These are phyloP conservation scores for Pogostemon cablin DNA, from an alignment of 257 asterid species.

Conservation along the genomic window DNA sequence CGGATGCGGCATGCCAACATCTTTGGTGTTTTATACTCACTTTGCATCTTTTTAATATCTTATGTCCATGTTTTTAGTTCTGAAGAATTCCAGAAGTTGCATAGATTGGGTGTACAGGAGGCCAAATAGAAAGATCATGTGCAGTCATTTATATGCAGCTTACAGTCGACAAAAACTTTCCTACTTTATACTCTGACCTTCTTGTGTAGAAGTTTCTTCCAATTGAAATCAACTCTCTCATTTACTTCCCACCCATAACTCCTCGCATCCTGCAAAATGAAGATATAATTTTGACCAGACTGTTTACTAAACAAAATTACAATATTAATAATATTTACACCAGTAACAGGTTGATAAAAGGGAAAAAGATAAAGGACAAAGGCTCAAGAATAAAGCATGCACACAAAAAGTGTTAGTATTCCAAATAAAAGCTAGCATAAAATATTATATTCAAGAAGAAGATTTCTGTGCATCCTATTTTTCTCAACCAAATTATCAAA, in stretches of 20 bases:
- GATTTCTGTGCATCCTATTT: neutral
- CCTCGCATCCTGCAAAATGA: slow-evolving; percentile 81
- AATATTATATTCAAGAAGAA: slow-evolving; percentile 11
- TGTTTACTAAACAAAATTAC: slow-evolving; percentile 4
- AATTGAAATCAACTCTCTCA: slow-evolving; percentile 74
- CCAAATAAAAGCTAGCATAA: slow-evolving; percentile 1
- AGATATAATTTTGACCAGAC: slow-evolving; percentile 2
- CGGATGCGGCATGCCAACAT: neutral
- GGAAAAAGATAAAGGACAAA: neutral
- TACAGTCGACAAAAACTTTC: neutral
- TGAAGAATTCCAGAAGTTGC: neutral
- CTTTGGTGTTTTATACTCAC: slow-evolving; percentile 1
- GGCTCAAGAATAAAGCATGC: neutral
- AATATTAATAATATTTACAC: slow-evolving; percentile 1
- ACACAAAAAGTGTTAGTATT: neutral
- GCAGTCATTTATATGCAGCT: too few species aligned
- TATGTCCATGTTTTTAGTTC: too few species aligned
- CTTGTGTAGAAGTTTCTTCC: slow-evolving; percentile 95
- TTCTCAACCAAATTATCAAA: slow-evolving; percentile 9
- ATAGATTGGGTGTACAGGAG: neutral
- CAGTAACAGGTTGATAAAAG: slow-evolving; percentile 12
- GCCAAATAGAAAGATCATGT: too few species aligned
- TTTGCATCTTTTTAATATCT: neutral
- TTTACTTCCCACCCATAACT: slow-evolving; percentile 93
- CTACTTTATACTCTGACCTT: slow-evolving; percentile 53